These are phyloP conservation scores for Odontarrhena argentea DNA, from an alignment of 345 rosid genomes.

Conservation along the genomic window DNA sequence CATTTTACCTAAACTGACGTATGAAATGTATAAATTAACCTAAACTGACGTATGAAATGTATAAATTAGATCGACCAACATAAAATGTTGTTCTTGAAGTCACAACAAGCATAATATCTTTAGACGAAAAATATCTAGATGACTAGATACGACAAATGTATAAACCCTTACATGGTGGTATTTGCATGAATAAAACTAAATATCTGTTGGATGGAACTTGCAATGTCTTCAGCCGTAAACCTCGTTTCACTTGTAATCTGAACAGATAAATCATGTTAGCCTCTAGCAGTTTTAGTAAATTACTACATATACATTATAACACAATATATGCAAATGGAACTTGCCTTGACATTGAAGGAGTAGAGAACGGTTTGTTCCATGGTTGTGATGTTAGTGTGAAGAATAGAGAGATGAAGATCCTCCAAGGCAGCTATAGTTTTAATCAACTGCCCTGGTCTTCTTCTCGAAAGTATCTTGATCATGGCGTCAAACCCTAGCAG, in stretches of 20 bases:
- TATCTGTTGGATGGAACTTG: conserved; percentile 83
- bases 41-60: conserved; percentile 7
- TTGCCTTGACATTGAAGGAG: conserved; percentile 93
- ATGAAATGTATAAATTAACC: conserved; percentile 15
- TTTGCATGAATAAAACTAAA: conserved; percentile 88
- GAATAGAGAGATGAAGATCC: conserved; percentile 84
- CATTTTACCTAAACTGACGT: no score
- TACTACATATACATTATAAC: conserved; percentile 12
- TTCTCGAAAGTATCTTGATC: conserved; percentile 87
- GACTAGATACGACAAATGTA: conserved; percentile 3
- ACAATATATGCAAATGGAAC: conserved; percentile 7
- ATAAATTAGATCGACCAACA: conserved; percentile 27
- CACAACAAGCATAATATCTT: conserved; percentile 5
- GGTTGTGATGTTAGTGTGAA: conserved; percentile 93
- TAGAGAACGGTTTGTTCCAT: conserved; percentile 94
- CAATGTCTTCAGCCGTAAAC: conserved; percentile 85
- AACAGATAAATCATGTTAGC: conserved; percentile 27
- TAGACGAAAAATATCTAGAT: background rate
- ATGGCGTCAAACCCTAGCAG: conserved; percentile 88
- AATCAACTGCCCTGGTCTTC: conserved; percentile 86
- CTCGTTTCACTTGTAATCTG: conserved; percentile 74
- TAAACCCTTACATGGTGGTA: conserved; percentile 52
- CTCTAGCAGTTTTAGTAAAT: background rate
- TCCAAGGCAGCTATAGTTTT: conserved; percentile 89
- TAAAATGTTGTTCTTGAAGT: conserved; percentile 8